Evolutionary conservation across 768 basidiomycete genomes (phyloP).

Genomic region (Hericium rajendrae): DNA sequence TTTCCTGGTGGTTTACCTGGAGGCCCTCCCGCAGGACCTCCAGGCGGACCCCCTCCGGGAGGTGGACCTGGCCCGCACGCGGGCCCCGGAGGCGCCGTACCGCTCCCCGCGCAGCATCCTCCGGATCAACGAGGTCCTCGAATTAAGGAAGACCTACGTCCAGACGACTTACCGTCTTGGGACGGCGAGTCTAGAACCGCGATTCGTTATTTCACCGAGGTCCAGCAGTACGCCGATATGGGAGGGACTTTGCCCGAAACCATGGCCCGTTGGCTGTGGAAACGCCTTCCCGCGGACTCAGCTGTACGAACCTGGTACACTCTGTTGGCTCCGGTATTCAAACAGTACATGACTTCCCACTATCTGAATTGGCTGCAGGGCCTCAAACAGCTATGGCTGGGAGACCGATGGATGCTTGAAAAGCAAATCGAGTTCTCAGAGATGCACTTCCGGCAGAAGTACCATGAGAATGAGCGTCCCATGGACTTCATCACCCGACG

Average conservation of each 20-base stretch:
- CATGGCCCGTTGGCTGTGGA: not conserved
- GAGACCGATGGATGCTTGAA: not conserved
- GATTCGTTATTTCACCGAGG: not conserved
- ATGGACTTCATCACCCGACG: not conserved
- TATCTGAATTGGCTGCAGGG: not conserved
- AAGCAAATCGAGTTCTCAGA: not conserved
- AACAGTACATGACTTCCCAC: not conserved
- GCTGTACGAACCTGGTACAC: not conserved
- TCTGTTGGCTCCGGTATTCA: not conserved
- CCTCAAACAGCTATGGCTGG: not conserved
- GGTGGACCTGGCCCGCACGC: no score
- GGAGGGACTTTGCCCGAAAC: not conserved
- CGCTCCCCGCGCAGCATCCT: not conserved
- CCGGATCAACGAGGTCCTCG: not conserved
- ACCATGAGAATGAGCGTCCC: not conserved
- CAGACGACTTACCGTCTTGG: not conserved
- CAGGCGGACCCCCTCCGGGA: no score
- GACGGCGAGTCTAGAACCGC: no score
- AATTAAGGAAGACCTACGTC: not conserved
- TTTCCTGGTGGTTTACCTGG: no score
- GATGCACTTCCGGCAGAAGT: not conserved
- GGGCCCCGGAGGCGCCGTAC: not conserved
- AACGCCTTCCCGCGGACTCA: not conserved
- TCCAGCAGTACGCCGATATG: not conserved
- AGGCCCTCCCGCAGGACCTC: no score